Evolutionary conservation across 2,329 filamentous ascomycete species (phyloP).

Genomic region (Aspergillus sp.): DNA sequence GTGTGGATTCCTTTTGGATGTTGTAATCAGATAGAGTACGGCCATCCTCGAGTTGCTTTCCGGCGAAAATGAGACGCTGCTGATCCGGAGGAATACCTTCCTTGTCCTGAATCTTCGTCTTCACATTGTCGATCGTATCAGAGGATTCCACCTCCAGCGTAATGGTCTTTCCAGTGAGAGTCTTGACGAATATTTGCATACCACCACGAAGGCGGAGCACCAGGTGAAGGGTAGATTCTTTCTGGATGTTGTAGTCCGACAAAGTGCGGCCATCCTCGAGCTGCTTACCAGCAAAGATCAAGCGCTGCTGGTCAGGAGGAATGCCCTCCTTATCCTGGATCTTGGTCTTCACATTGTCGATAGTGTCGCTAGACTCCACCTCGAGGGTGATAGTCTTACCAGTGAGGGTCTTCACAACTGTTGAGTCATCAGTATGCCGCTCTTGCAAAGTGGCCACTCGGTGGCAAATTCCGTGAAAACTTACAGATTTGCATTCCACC

Average conservation of each 20-base stretch:
- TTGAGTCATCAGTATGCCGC: constrained; percentile 14
- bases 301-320: constrained; percentile 89
- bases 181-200: constrained; percentile 61
- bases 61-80: constrained; percentile 89
- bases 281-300: constrained; percentile 96
- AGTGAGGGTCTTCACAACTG: constrained; percentile 59
- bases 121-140: constrained; percentile 93
- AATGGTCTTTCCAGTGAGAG: constrained; percentile 80
- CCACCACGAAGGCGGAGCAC: constrained; percentile 86
- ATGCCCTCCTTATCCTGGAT: constrained; percentile 99
- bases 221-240: constrained; percentile 82
- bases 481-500: constrained; percentile 64
- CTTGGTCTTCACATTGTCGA: constrained; percentile 96
- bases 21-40: constrained; percentile 93
- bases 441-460: constrained; percentile 5
- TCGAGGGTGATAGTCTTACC: constrained; percentile 67
- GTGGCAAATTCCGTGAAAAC: constrained; percentile 24
- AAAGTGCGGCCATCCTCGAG: constrained; percentile 91
- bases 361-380: constrained; percentile 75
- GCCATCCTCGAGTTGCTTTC: constrained; percentile 91
- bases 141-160: constrained; percentile 86
- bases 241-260: constrained; percentile 93
- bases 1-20: constrained; percentile 87
- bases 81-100: constrained; percentile 91
- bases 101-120: constrained; percentile 80